These are phyloP conservation scores for Nemania sp. DNA, from an alignment of 2,329 filamentous ascomycete genomes.

Conservation along the genomic window DNA sequence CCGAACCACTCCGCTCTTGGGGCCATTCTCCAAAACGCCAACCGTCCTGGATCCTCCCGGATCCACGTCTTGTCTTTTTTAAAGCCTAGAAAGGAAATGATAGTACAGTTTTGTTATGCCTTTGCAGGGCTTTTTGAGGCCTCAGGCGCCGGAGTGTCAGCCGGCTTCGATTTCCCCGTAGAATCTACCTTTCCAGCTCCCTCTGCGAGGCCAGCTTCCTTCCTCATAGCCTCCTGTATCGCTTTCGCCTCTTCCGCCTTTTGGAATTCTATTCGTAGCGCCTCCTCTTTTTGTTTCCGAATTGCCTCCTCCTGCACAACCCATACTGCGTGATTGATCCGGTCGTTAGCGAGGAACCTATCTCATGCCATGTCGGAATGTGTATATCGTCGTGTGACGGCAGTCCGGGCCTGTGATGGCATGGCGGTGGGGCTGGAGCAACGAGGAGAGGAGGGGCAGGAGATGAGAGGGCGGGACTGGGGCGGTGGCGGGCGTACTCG, in stretches of 20 bases:
- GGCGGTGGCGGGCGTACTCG: conserved; percentile 67
- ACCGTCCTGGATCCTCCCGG: no score
- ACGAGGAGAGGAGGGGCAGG: neutral
- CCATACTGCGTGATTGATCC: conserved; percentile 46
- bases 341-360: conserved; percentile 12
- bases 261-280: conserved; percentile 42
- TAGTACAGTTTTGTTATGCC: no score
- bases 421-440: no score
- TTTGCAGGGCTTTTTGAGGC: neutral
- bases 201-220: conserved; percentile 38
- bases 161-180: conserved; percentile 21
- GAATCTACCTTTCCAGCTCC: conserved; percentile 8
- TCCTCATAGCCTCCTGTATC: conserved; percentile 49
- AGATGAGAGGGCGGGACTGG: neutral
- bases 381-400: neutral
- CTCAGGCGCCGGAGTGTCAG: conserved; percentile 6
- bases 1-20: no score
- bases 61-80: no score
- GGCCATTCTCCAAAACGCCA: no score
- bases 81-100: no score
- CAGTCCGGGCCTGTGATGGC: neutral
- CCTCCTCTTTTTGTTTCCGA: conserved; percentile 43
- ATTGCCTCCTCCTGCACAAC: conserved; percentile 48
- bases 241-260: conserved; percentile 45
- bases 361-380: neutral